phyloP scores from a whole-genome alignment of 2,329 filamentous ascomycete genomes.

The Botrytis fragariae region DNA sequence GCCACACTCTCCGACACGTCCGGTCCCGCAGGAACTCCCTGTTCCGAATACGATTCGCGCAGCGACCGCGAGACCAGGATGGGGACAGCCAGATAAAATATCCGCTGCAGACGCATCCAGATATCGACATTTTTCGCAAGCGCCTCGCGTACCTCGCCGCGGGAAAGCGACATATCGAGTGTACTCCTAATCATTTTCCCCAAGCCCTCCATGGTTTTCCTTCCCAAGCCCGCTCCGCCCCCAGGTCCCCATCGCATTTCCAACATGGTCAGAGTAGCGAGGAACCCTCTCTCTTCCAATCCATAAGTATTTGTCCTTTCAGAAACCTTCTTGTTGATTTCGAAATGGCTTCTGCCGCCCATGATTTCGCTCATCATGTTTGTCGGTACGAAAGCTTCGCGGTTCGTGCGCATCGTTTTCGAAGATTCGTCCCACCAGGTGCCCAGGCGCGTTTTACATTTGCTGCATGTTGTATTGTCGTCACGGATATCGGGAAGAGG shows the following conservation, averaged over 20 bases:
- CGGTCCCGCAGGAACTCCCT: conserved; percentile 53
- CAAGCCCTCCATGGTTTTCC: conserved; percentile 53
- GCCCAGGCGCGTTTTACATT: conserved; percentile 36
- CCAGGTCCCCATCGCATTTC: conserved; percentile 60
- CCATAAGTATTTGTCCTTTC: conserved; percentile 42
- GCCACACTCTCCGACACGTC: conserved; percentile 62
- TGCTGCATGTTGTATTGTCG: conserved; percentile 34
- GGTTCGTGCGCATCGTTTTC: conserved; percentile 35
- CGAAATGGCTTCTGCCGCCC: conserved; percentile 17
- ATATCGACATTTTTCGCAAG: conserved; percentile 62
- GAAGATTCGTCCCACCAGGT: conserved; percentile 38
- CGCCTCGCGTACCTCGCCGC: conserved; percentile 57
- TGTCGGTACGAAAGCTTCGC: conserved; percentile 31
- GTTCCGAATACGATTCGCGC: conserved; percentile 52
- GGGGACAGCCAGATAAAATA: conserved; percentile 60
- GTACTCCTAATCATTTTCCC: conserved; percentile 58
- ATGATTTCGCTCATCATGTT: conserved; percentile 20
- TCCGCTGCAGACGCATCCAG: conserved; percentile 63
- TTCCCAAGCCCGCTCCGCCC: conserved; percentile 54
- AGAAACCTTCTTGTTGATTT: conserved; percentile 25
- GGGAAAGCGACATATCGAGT: conserved; percentile 60
- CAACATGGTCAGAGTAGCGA: conserved; percentile 51
- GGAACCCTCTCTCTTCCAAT: conserved; percentile 63
- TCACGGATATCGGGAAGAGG: conserved; percentile 32
- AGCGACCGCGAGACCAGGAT: conserved; percentile 59